phyloP scores from a whole-genome alignment of 148 eudicot genomes.

The Polygonum maritimum region DNA sequence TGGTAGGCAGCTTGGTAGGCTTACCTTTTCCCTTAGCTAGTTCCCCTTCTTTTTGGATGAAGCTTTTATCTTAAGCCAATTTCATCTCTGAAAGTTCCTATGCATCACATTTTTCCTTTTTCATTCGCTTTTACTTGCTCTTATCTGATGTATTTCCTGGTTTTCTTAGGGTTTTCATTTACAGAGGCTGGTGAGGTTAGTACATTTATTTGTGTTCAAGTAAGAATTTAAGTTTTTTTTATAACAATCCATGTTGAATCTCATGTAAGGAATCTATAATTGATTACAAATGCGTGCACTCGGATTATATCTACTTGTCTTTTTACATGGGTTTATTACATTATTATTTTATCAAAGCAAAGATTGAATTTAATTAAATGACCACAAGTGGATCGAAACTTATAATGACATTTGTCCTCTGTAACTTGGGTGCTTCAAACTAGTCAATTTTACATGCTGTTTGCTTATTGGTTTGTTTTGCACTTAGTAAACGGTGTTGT shows the following conservation, averaged over 20 bases:
- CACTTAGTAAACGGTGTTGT: not conserved
- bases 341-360: not conserved
- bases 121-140: slow-evolving; percentile 3
- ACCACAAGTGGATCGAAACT: not conserved
- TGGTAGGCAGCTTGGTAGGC: no score
- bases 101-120: not conserved
- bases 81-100: not conserved
- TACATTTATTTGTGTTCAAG: no score
- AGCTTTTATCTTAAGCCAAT: not conserved
- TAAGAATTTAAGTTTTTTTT: no score
- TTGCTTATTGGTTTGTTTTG: not conserved
- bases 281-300: not conserved
- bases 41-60: not conserved
- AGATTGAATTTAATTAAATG: not conserved
- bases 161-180: slow-evolving; percentile 61
- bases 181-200: slow-evolving; percentile 51
- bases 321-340: not conserved
- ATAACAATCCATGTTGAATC: not conserved
- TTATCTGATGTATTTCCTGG: slow-evolving; percentile 13
- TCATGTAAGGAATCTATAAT: not conserved
- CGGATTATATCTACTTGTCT: not conserved
- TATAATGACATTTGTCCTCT: not conserved
- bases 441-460: not conserved
- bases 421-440: not conserved
- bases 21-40: not conserved